Conservation (phyloP, 1,284 basidiomycete species). For the Hemileia vastatrix region DNA sequence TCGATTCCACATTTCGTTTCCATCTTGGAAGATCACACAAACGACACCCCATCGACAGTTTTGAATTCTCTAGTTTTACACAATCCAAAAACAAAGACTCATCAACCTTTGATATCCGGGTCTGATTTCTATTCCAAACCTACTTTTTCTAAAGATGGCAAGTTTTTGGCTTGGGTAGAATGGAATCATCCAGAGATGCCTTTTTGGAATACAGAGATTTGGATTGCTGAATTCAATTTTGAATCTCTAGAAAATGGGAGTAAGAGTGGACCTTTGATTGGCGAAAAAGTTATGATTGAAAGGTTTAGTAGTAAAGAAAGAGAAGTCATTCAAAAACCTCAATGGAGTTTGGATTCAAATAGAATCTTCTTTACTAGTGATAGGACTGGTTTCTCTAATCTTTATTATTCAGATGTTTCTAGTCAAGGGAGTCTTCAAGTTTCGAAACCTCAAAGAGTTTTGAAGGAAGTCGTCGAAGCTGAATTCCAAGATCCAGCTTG, state of each 20-base stretch:
- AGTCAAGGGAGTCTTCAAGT: no score
- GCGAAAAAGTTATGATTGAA: constrained; percentile 9
- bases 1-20: constrained; percentile 51
- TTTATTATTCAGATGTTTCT: constrained; percentile 54
- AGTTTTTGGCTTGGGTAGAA: constrained; percentile 57
- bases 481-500: no score
- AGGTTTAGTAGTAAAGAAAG: constrained; percentile 27
- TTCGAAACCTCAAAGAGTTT: no score
- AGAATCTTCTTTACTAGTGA: constrained; percentile 61
- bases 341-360: constrained; percentile 55
- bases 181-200: constrained; percentile 70
- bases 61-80: constrained; percentile 55
- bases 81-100: constrained; percentile 48
- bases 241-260: constrained; percentile 6
- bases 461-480: no score
- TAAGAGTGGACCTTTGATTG: no score
- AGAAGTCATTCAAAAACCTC: constrained; percentile 40
- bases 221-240: constrained; percentile 48
- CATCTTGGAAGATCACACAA: constrained; percentile 60
- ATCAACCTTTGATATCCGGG: constrained; percentile 51
- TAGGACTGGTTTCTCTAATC: constrained; percentile 60
- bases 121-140: constrained; percentile 60
- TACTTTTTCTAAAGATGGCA: constrained; percentile 59
- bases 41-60: constrained; percentile 52
- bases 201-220: constrained; percentile 61